Evolutionary conservation across 2,329 filamentous ascomycete genomes (phyloP).

Genomic region (Apiospora rasikravindrae): DNA sequence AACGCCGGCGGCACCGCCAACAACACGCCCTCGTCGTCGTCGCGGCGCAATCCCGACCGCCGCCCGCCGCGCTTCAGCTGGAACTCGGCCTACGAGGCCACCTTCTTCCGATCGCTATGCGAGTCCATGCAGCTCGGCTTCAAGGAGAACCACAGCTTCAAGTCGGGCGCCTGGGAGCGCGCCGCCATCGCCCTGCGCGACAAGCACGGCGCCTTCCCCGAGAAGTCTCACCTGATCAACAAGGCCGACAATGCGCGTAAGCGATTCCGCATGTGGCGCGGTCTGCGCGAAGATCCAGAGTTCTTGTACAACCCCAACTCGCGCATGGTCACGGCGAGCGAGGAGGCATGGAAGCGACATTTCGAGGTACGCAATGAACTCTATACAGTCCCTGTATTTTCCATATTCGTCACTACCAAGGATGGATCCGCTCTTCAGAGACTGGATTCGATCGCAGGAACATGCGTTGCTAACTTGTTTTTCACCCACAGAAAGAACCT

Average conservation of each 20-base stretch:
- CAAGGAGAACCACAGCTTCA: slow-evolving; percentile 64
- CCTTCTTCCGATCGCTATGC: slow-evolving; percentile 65
- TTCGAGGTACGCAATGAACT: slow-evolving; percentile 54
- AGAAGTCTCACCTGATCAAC: slow-evolving; percentile 67
- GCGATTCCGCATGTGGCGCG: slow-evolving; percentile 66
- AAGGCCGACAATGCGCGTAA: slow-evolving; percentile 69
- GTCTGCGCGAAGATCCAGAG: slow-evolving; percentile 61
- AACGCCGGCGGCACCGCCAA: slow-evolving; percentile 21
- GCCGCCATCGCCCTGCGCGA: slow-evolving; percentile 60
- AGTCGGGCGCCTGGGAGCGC: slow-evolving; percentile 65
- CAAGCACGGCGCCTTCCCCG: slow-evolving; percentile 60
- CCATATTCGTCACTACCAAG: not conserved
- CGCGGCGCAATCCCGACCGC: slow-evolving; percentile 37
- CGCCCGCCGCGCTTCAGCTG: slow-evolving; percentile 61
- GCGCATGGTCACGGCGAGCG: slow-evolving; percentile 58
- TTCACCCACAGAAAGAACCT: slow-evolving; percentile 56
- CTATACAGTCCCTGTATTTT: not conserved
- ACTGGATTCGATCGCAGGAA: not conserved
- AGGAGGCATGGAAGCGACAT: slow-evolving; percentile 62
- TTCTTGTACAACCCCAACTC: slow-evolving; percentile 59
- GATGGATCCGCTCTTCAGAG: not conserved
- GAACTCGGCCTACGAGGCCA: slow-evolving; percentile 63
- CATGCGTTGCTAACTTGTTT: slow-evolving; percentile 27
- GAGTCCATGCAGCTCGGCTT: slow-evolving; percentile 63
- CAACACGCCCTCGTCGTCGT: slow-evolving; percentile 26